phyloP scores from a whole-genome alignment of 768 basidiomycete species.

The Lanmaoa pseudosensibilis region DNA sequence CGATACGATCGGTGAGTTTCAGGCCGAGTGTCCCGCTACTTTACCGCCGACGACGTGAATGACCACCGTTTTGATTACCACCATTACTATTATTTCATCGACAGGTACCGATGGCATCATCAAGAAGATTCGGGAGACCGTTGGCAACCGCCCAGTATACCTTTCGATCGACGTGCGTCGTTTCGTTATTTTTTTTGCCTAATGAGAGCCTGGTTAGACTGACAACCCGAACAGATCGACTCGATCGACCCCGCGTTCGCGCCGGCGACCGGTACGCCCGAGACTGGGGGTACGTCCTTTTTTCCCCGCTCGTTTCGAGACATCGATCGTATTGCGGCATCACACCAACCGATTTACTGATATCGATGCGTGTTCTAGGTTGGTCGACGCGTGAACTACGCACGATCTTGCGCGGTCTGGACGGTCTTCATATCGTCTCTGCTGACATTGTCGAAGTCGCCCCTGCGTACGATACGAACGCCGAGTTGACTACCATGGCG shows the following conservation, averaged over 20 bases:
- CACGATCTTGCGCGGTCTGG: slow-evolving; percentile 71
- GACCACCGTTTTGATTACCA: too few species aligned
- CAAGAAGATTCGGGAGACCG: slow-evolving; percentile 73
- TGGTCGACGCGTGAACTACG: slow-evolving; percentile 85
- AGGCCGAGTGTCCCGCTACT: neutral
- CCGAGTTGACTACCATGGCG: slow-evolving; percentile 62
- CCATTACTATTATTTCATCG: neutral
- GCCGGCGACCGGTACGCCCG: slow-evolving; percentile 82
- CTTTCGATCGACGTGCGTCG: slow-evolving; percentile 69
- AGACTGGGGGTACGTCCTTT: slow-evolving; percentile 57
- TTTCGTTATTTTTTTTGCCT: neutral
- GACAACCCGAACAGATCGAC: slow-evolving; percentile 51
- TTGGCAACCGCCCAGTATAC: slow-evolving; percentile 74
- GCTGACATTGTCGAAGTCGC: slow-evolving; percentile 86
- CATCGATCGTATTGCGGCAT: neutral
- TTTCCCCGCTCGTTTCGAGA: too few species aligned
- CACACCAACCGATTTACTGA: neutral
- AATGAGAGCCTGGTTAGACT: neutral
- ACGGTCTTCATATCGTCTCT: slow-evolving; percentile 74
- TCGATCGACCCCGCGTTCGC: slow-evolving; percentile 81
- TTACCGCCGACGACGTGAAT: neutral
- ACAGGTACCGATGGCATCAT: slow-evolving; percentile 75
- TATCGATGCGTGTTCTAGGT: slow-evolving; percentile 9
- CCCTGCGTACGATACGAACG: slow-evolving; percentile 74
- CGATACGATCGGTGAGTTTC: slow-evolving; percentile 66